phyloP scores from a whole-genome alignment of 495 filamentous ascomycete species.

The Jackrogersella multiformis region DNA sequence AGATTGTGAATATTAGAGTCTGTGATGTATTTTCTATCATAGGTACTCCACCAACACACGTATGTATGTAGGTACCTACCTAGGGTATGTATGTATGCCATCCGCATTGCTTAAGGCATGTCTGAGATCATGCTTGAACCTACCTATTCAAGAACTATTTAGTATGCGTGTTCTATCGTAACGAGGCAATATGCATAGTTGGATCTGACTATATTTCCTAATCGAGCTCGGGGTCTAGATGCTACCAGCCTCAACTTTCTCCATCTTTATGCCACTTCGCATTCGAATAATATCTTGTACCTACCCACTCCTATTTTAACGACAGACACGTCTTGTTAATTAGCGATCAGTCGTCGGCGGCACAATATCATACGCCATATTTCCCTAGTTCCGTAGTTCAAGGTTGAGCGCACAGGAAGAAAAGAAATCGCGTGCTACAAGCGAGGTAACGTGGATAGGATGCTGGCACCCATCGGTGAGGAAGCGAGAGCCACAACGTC shows the following conservation, averaged over 20 bases:
- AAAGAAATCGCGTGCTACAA: slow-evolving; percentile 20
- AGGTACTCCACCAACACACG: slow-evolving; percentile 9
- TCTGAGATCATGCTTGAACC: slow-evolving; percentile 21
- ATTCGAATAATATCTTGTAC: slow-evolving; percentile 21
- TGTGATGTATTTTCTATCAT: slow-evolving; percentile 9
- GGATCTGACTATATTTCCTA: slow-evolving; percentile 35
- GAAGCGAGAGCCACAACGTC: slow-evolving; percentile 37
- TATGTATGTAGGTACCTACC: too few species aligned
- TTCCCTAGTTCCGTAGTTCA: slow-evolving; percentile 9
- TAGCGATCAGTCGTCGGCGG: slow-evolving; percentile 17
- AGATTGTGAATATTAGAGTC: background rate
- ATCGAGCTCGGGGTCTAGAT: slow-evolving; percentile 31
- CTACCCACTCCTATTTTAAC: slow-evolving; percentile 35
- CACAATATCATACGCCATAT: slow-evolving; percentile 33
- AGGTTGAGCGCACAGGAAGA: slow-evolving; percentile 21
- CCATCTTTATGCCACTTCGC: slow-evolving; percentile 21
- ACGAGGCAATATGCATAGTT: slow-evolving; percentile 27
- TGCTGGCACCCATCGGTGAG: slow-evolving; percentile 45
- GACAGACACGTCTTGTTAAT: slow-evolving; percentile 16
- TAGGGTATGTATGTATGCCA: slow-evolving; percentile 22
- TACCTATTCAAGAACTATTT: slow-evolving; percentile 19
- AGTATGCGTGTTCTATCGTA: slow-evolving; percentile 22
- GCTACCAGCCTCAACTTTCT: slow-evolving; percentile 41
- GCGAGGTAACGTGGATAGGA: slow-evolving; percentile 40
- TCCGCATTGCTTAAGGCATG: slow-evolving; percentile 23